Percentiles rank a stretch among this genome's conserved stretches.
Conservation (phyloP, 1,284 basidiomycete genomes). For the Ceratobasidium sp. region DNA sequence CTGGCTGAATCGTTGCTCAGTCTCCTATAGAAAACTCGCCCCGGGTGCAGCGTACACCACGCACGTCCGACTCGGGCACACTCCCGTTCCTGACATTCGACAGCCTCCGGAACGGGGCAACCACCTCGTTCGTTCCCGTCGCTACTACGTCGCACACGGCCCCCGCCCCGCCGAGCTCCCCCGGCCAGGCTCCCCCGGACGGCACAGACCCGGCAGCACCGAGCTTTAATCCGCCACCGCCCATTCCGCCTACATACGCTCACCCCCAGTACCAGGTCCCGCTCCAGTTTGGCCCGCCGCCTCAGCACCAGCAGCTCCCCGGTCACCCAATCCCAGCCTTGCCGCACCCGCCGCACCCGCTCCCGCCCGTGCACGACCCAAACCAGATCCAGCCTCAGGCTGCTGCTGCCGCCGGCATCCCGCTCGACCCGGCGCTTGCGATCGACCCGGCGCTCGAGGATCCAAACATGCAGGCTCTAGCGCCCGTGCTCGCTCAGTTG, state of each 20-base stretch:
- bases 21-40: conserved; percentile 38
- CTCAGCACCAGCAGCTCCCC: conserved; percentile 42
- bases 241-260: conserved; percentile 40
- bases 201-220: conserved; percentile 14
- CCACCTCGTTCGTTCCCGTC: conserved; percentile 43
- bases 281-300: conserved; percentile 38
- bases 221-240: conserved; percentile 39
- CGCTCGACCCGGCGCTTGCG: conserved; percentile 44
- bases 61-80: conserved; percentile 42
- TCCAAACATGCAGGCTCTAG: conserved; percentile 43
- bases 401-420: conserved; percentile 19
- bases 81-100: conserved; percentile 44
- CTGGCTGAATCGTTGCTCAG: not conserved
- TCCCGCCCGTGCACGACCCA: conserved; percentile 39
- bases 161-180: conserved; percentile 29
- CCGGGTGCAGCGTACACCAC: conserved; percentile 43
- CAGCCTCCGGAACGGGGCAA: conserved; percentile 39
- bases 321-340: conserved; percentile 36
- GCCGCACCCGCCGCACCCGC: conserved; percentile 12
- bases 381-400: conserved; percentile 25
- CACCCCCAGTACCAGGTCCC: conserved; percentile 36
- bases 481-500: conserved; percentile 41
- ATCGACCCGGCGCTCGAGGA: conserved; percentile 45
- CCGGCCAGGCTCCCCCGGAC: conserved; percentile 38
- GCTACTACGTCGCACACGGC: conserved; percentile 10